Evolutionary conservation across 179 eudicot genomes (phyloP).

Genomic region (Beta corolliflora): DNA sequence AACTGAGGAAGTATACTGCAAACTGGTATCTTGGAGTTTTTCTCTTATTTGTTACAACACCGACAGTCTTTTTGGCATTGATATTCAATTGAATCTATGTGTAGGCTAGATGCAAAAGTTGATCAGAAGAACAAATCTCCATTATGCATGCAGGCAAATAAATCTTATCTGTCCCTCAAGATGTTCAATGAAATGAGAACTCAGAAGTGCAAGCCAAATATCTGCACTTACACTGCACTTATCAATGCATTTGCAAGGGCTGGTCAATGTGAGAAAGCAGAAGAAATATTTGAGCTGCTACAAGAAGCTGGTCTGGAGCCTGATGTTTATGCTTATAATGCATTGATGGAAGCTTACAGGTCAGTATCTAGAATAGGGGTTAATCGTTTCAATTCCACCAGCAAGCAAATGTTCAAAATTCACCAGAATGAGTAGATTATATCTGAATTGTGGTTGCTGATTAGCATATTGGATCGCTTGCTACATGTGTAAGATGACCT

Average conservation of each 20-base stretch:
- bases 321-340: constrained; percentile 88
- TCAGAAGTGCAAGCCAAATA: constrained; percentile 68
- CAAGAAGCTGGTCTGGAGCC: constrained; percentile 86
- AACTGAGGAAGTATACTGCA: too few species aligned
- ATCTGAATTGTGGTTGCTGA: too few species aligned
- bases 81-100: background rate
- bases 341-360: constrained; percentile 96
- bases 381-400: background rate
- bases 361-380: constrained; percentile 21
- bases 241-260: constrained; percentile 90
- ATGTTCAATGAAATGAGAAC: constrained; percentile 75
- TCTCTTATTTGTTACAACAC: background rate
- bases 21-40: background rate
- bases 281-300: constrained; percentile 79
- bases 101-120: background rate
- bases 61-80: background rate
- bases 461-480: too few species aligned
- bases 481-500: too few species aligned
- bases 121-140: constrained; percentile 13
- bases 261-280: constrained; percentile 91
- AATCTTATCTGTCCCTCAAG: constrained; percentile 78
- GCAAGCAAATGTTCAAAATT: background rate
- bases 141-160: constrained; percentile 62
- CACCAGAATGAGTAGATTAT: background rate
- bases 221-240: constrained; percentile 84